phyloP scores from a whole-genome alignment of 495 filamentous ascomycete species.

The Cetradonia linearis region DNA sequence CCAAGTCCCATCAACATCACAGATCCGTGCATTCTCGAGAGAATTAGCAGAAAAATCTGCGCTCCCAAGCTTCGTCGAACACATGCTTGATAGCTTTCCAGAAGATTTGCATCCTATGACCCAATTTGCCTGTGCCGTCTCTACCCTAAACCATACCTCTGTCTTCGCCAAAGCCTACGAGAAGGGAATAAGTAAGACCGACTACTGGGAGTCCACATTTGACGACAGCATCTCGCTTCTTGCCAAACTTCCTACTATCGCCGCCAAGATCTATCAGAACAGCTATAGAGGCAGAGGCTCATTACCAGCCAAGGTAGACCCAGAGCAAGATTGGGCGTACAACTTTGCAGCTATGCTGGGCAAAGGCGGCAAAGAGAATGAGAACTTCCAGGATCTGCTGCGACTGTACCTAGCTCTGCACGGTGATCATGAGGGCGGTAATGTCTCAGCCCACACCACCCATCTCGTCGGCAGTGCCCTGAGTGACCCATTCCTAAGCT shows the following conservation, averaged over 20 bases:
- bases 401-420: constrained; percentile 91
- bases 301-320: constrained; percentile 66
- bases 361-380: constrained; percentile 72
- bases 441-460: constrained; percentile 94
- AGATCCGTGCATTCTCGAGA: constrained; percentile 70
- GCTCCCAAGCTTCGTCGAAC: constrained; percentile 74
- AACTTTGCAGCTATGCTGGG: constrained; percentile 97
- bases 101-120: constrained; percentile 92
- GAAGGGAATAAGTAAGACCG: constrained; percentile 76
- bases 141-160: constrained; percentile 83
- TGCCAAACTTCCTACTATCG: constrained; percentile 92
- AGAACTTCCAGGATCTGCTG: constrained; percentile 91
- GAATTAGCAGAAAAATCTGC: constrained; percentile 78
- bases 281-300: constrained; percentile 66
- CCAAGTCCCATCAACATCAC: constrained; percentile 69
- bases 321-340: constrained; percentile 89
- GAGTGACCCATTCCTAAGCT: constrained; percentile 89
- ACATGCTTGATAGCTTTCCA: constrained; percentile 86
- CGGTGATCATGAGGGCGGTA: constrained; percentile 96
- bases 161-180: constrained; percentile 90
- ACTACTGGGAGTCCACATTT: constrained; percentile 98
- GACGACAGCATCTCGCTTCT: constrained; percentile 90
- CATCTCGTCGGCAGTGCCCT: constrained; percentile 95
- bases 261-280: constrained; percentile 94
- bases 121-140: constrained; percentile 88